phyloP scores from a whole-genome alignment of 106 monocot genomes.

The Xerophyta viscosa region DNA sequence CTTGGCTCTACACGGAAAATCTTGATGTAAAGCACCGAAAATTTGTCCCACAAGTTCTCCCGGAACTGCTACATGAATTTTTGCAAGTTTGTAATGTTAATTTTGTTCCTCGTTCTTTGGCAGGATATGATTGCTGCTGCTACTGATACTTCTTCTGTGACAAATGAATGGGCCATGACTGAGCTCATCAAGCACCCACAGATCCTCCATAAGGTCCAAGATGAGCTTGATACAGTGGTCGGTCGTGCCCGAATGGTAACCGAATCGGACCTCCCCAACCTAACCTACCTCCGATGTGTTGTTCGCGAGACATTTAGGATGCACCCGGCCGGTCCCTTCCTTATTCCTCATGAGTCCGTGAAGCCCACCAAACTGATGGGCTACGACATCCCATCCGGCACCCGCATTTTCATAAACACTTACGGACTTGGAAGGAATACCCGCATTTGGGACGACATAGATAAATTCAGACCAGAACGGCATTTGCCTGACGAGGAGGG shows the following conservation, averaged over 20 bases:
- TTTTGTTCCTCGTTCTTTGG: background rate
- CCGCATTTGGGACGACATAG: constrained; percentile 57
- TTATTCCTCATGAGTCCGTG: constrained; percentile 85
- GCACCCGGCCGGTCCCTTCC: constrained; percentile 89
- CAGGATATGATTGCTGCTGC: constrained; percentile 97
- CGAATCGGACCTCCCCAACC: constrained; percentile 54
- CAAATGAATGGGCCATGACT: constrained; percentile 85
- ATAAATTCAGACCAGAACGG: constrained; percentile 66
- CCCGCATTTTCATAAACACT: constrained; percentile 84
- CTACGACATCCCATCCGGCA: constrained; percentile 58
- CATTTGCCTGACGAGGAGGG: constrained; percentile 28
- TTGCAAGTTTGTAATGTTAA: no score
- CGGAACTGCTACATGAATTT: no score
- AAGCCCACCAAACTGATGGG: constrained; percentile 43
- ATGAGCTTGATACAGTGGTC: constrained; percentile 65
- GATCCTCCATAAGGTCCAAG: constrained; percentile 55
- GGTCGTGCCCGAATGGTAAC: constrained; percentile 41
- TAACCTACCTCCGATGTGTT: constrained; percentile 83
- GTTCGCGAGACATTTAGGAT: constrained; percentile 84
- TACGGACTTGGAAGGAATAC: constrained; percentile 70
- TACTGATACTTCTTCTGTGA: constrained; percentile 75
- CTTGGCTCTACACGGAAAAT: no score
- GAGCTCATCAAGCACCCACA: constrained; percentile 65
- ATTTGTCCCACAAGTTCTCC: no score
- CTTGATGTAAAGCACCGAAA: no score